Evolutionary conservation across 352 stramenopile genomes (phyloP), one percentile per base, ranked within the genome.

Genomic region (Phytophthora multivora): DNA sequence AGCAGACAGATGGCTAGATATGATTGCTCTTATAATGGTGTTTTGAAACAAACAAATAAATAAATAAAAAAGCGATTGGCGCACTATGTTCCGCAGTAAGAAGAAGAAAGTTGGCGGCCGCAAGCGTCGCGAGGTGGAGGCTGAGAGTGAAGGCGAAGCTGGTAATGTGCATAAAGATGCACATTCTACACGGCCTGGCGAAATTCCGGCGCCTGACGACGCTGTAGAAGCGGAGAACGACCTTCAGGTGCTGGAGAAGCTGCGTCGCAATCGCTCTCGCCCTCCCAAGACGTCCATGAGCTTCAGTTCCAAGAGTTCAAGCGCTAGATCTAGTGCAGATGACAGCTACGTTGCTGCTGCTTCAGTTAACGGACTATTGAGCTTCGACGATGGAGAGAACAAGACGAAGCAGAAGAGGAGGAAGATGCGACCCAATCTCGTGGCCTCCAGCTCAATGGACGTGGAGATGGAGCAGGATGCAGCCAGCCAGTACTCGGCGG

Each of bases 391-490:
- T 40, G 54, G 49, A n/a, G 57, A 69, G 36, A 19, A 33, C 10
- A 65, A 79, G 5, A 56, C 50, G 21, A 64, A 35, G 26, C 45
- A 47, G 8, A 80, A 78, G 36, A 75, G 63, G 51, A 71, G 38
- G 21, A 90, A 87, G 51, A 93, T 93, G 39, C 73, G 79, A 23
- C 81, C 82, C 13, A 91, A 93, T 57, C 41, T 90, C 4, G 53
- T 86, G 41, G 49, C 36, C 3, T 66, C 58, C 18, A 71, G 63
- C 26, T 40, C 26, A 18, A 56, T 59, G 31, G 66, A 77, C 13
- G 41, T 66, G 19, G 47, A 75, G 7, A 47, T 66, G 23, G 52
- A 52, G 25, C 51, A 58, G 7, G 59, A 75, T 9, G 41, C 46
- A 10, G 36, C 21, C 10, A 71, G 58, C 28, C 28, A 58, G 13